These are phyloP conservation scores for Ceriops zippeliana DNA, from an alignment of 345 rosid genomes.

Conservation along the genomic window DNA sequence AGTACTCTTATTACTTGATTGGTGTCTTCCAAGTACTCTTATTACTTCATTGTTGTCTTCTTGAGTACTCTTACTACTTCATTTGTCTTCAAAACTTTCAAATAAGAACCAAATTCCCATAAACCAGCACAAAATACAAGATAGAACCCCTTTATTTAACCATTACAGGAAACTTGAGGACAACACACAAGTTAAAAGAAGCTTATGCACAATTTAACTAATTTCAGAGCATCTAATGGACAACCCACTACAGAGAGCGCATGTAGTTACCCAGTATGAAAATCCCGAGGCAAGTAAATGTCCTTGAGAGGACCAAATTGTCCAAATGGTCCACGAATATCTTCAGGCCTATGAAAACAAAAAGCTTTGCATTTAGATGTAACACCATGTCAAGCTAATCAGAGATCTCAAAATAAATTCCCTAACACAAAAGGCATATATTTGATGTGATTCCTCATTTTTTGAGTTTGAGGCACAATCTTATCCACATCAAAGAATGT, in stretches of 20 bases:
- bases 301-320: slow-evolving; percentile 88
- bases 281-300: slow-evolving; percentile 84
- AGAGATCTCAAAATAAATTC: neutral
- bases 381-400: neutral
- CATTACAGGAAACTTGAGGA: slow-evolving; percentile 12
- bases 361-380: neutral
- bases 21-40: slow-evolving; percentile 37
- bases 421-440: neutral
- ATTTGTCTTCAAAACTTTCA: slow-evolving; percentile 76
- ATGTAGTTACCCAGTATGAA: slow-evolving; percentile 71
- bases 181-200: slow-evolving; percentile 6
- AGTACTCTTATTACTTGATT: slow-evolving; percentile 37
- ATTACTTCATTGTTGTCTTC: slow-evolving; percentile 48
- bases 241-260: slow-evolving; percentile 2
- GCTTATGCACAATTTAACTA: neutral
- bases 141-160: slow-evolving; percentile 25
- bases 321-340: slow-evolving; percentile 73
- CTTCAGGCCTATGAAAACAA: slow-evolving; percentile 60
- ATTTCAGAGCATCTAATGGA: neutral
- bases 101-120: slow-evolving; percentile 60
- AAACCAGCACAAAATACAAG: slow-evolving; percentile 33
- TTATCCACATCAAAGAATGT: slow-evolving; percentile 27
- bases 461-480: slow-evolving; percentile 19
- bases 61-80: slow-evolving; percentile 56
- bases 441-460: neutral